These are phyloP conservation scores for Teratosphaeria pseudoeucalypti DNA, from an alignment of 2,329 filamentous ascomycete species.

Conservation along the genomic window DNA sequence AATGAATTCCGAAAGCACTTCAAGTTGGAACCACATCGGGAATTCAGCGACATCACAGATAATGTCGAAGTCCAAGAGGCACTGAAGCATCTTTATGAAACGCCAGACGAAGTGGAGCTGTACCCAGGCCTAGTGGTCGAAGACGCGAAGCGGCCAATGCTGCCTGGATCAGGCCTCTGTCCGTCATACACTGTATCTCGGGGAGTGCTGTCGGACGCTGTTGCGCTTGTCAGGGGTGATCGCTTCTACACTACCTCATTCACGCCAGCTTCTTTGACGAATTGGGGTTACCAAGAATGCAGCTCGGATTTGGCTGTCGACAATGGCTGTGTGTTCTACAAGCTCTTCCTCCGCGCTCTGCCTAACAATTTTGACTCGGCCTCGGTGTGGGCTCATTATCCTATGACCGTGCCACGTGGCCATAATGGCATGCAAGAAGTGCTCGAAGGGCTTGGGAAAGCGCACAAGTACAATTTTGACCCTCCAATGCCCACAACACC, in stretches of 20 bases:
- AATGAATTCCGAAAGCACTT: slow-evolving; percentile 59
- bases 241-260: slow-evolving; percentile 45
- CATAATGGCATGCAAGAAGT: slow-evolving; percentile 35
- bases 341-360: slow-evolving; percentile 41
- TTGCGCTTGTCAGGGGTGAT: slow-evolving; percentile 49
- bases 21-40: slow-evolving; percentile 45
- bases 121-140: slow-evolving; percentile 60
- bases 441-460: slow-evolving; percentile 30
- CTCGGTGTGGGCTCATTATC: slow-evolving; percentile 42
- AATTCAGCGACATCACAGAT: slow-evolving; percentile 49
- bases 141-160: slow-evolving; percentile 42
- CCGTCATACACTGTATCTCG: slow-evolving; percentile 45
- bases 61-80: slow-evolving; percentile 46
- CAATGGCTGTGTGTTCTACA: slow-evolving; percentile 42
- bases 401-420: slow-evolving; percentile 34
- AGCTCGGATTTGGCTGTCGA: slow-evolving; percentile 35
- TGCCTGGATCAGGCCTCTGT: slow-evolving; percentile 44
- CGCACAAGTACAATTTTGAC: slow-evolving; percentile 32
- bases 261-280: slow-evolving; percentile 27
- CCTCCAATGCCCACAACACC: slow-evolving; percentile 19
- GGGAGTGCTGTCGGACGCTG: slow-evolving; percentile 50
- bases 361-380: slow-evolving; percentile 39
- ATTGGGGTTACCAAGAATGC: slow-evolving; percentile 39
- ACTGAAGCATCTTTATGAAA: slow-evolving; percentile 50
- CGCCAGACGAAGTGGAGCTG: slow-evolving; percentile 57